A percentile compares a stretch with the other conserved stretches of the same genome.
These are phyloP conservation scores for Punica granatum DNA, from an alignment of 345 rosid genomes.

Conservation along the genomic window DNA sequence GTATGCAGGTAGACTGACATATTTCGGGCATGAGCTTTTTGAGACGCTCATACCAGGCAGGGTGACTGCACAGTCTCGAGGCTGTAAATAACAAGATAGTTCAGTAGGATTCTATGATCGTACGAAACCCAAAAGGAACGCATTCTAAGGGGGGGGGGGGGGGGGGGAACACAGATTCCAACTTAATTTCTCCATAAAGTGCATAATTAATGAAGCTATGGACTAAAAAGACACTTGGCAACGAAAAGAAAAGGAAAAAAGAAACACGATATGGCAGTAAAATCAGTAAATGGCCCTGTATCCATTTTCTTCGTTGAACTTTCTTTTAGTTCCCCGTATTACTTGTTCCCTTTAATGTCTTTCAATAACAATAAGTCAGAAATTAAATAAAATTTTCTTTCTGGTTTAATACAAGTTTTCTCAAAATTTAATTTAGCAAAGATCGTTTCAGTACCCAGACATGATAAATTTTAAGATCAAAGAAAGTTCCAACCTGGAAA, in stretches of 20 bases:
- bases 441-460: neutral
- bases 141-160: neutral
- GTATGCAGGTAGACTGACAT: constrained; percentile 66
- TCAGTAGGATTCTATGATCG: constrained; percentile 12
- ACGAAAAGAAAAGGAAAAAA: neutral
- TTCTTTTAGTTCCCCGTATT: neutral
- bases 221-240: no score
- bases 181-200: neutral
- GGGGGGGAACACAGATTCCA: neutral
- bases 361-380: neutral
- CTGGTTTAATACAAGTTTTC: neutral
- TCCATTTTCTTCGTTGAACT: neutral
- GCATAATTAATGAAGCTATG: neutral
- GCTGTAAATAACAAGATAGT: constrained; percentile 33
- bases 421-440: neutral
- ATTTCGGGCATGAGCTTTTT: constrained; percentile 65
- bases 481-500: constrained; percentile 52
- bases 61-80: constrained; percentile 49
- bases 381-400: neutral
- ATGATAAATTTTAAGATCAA: neutral
- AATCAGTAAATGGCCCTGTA: neutral
- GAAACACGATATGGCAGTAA: neutral
- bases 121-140: neutral
- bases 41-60: constrained; percentile 21
- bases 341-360: neutral